Percentiles rank a stretch among this genome's conserved stretches.
Conservation (phyloP, 768 basidiomycete species). For the Tulasnella sp. region DNA sequence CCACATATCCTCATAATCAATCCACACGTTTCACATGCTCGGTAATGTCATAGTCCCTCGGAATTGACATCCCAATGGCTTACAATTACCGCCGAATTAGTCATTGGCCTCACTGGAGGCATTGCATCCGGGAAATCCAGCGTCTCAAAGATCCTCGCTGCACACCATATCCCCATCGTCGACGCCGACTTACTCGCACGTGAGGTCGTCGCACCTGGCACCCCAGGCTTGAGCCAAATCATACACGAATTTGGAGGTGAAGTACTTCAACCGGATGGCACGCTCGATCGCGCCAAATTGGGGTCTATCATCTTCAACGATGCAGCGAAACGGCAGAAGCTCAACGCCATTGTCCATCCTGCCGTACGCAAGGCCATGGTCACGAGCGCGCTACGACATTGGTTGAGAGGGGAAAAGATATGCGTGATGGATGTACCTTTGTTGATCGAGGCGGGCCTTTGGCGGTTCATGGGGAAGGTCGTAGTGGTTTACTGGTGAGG, state of each 20-base stretch:
- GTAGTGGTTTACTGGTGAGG: constrained; percentile 85
- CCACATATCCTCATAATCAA: not conserved
- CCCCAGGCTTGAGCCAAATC: constrained; percentile 57
- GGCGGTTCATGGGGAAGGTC: constrained; percentile 71
- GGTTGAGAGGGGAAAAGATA: constrained; percentile 66
- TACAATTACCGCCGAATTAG: constrained; percentile 32
- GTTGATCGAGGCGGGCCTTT: constrained; percentile 78
- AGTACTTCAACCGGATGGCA: constrained; percentile 55
- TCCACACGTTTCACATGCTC: not conserved
- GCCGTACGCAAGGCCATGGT: constrained; percentile 74
- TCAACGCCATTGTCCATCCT: constrained; percentile 86
- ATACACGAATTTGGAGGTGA: constrained; percentile 56
- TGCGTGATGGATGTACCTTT: constrained; percentile 87
- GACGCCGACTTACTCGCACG: constrained; percentile 97
- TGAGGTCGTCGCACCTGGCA: constrained; percentile 87
- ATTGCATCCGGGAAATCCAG: constrained; percentile 97
- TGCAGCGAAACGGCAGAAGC: constrained; percentile 48
- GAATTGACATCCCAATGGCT: not conserved
- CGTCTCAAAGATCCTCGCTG: constrained; percentile 61
- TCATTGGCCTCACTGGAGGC: constrained; percentile 90
- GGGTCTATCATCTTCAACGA: constrained; percentile 80
- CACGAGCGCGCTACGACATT: constrained; percentile 51
- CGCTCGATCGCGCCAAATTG: constrained; percentile 70
- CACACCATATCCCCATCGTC: constrained; percentile 64
- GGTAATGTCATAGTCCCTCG: not conserved